Percentiles rank a stretch among this genome's conserved stretches.
These are phyloP conservation scores for Sugiyamaella valdiviana DNA, from an alignment of 805 yeast genomes.

Conservation along the genomic window DNA sequence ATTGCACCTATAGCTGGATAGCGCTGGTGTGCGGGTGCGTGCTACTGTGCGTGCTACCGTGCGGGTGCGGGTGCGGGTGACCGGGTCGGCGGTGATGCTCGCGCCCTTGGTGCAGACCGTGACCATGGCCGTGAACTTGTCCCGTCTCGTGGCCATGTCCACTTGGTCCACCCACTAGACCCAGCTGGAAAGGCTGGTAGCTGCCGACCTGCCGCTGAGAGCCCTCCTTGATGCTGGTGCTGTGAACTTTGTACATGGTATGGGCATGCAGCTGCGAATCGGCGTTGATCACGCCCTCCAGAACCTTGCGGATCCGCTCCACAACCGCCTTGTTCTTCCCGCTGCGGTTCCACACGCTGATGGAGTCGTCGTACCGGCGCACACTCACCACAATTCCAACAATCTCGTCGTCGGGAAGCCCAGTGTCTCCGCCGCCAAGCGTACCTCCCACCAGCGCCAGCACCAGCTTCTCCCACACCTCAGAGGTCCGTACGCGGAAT, in stretches of 20 bases:
- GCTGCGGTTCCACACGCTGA: slow-evolving; percentile 54
- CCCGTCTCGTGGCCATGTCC: slow-evolving; percentile 4
- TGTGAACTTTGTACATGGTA: slow-evolving; percentile 29
- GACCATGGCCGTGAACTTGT: slow-evolving; percentile 4
- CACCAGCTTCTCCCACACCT: slow-evolving; percentile 39
- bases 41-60: background rate
- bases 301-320: slow-evolving; percentile 20
- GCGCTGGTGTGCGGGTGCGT: background rate
- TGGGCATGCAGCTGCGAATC: slow-evolving; percentile 11
- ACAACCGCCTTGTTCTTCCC: slow-evolving; percentile 29
- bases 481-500: slow-evolving; percentile 20
- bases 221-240: slow-evolving; percentile 27
- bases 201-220: slow-evolving; percentile 4
- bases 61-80: background rate
- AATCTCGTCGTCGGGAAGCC: slow-evolving; percentile 31
- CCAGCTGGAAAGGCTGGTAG: background rate
- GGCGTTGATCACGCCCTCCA: slow-evolving; percentile 17
- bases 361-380: slow-evolving; percentile 52
- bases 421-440: slow-evolving; percentile 33
- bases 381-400: slow-evolving; percentile 56
- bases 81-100: background rate
- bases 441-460: slow-evolving; percentile 47
- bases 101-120: background rate
- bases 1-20: background rate
- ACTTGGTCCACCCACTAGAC: too few relatives aligned